Conservation (phyloP, 306 rosid species). For the Rosa chinensis region DNA sequence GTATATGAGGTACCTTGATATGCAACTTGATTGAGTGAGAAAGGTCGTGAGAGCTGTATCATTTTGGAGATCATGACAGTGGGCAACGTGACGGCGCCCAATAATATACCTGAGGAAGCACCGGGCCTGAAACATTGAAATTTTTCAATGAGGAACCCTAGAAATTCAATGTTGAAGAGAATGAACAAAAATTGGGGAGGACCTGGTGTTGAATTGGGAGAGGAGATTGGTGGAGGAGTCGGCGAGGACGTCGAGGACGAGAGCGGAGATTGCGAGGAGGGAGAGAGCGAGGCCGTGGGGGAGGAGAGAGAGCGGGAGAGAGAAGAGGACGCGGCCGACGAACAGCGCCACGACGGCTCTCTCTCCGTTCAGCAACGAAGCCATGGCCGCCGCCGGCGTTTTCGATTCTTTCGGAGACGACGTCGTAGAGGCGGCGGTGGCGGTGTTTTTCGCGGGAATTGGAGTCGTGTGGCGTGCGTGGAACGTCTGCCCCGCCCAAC, state of each 20-base stretch:
- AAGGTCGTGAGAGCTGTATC: slow-evolving; percentile 61
- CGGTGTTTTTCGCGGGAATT: slow-evolving; percentile 1
- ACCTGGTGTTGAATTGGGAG: slow-evolving; percentile 61
- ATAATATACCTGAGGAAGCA: slow-evolving; percentile 81
- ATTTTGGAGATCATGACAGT: slow-evolving; percentile 73
- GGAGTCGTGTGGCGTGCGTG: neutral
- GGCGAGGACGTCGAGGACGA: slow-evolving; percentile 63
- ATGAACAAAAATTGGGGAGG: neutral
- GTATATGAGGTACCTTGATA: slow-evolving; percentile 44
- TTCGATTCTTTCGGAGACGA: neutral
- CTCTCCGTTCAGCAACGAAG: slow-evolving; percentile 59
- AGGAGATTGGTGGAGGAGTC: slow-evolving; percentile 42
- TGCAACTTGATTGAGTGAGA: slow-evolving; percentile 45
- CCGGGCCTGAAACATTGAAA: slow-evolving; percentile 57
- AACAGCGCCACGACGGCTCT: slow-evolving; percentile 65
- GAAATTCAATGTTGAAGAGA: neutral
- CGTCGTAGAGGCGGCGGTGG: neutral
- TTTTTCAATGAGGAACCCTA: neutral
- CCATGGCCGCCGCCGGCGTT: slow-evolving; percentile 34
- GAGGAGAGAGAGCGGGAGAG: slow-evolving; percentile 79
- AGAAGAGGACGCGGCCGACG: slow-evolving; percentile 47
- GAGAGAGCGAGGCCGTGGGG: slow-evolving; percentile 69
- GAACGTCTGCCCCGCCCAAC: neutral
- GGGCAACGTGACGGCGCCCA: slow-evolving; percentile 77
- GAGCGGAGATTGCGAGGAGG: slow-evolving; percentile 64